phyloP scores from a whole-genome alignment of 2,329 filamentous ascomycete genomes.

The Monilinia laxa region DNA sequence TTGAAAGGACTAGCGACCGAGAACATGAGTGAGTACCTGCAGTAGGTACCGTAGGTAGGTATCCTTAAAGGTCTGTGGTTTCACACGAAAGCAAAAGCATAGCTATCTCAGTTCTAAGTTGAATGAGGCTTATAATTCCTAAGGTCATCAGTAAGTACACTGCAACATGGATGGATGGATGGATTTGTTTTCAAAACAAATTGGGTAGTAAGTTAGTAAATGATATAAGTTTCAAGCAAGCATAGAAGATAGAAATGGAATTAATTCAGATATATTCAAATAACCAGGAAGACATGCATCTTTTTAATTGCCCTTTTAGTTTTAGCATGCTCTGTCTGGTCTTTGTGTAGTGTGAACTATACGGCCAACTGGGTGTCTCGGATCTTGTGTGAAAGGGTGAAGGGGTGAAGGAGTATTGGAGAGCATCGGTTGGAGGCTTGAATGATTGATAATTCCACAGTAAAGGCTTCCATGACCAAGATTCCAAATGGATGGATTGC shows the following conservation, averaged over 20 bases:
- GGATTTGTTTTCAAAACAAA: no score
- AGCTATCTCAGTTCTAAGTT: constrained; percentile 3
- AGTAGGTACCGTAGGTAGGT: neutral
- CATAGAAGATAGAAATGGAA: neutral
- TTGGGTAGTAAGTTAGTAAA: no score
- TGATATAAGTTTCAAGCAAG: constrained; percentile 6
- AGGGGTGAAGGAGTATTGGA: no score
- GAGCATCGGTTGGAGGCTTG: no score
- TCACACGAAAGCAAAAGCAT: neutral
- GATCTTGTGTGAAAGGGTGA: no score
- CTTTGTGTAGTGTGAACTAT: neutral
- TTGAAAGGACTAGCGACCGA: no score
- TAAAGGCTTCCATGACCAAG: no score
- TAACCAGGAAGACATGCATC: neutral
- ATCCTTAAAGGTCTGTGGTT: constrained; percentile 9
- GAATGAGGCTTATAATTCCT: constrained; percentile 13
- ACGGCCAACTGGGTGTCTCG: neutral
- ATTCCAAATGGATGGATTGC: no score
- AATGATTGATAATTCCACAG: no score
- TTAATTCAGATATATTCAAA: neutral
- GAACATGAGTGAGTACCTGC: neutral
- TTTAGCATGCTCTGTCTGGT: neutral
- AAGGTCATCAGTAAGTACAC: neutral
- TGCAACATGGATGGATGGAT: constrained; percentile 11
- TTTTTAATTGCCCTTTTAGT: neutral